These are phyloP conservation scores for Waltiozyma sp. DNA, from an alignment of 1,139 yeast genomes.

Conservation along the genomic window DNA sequence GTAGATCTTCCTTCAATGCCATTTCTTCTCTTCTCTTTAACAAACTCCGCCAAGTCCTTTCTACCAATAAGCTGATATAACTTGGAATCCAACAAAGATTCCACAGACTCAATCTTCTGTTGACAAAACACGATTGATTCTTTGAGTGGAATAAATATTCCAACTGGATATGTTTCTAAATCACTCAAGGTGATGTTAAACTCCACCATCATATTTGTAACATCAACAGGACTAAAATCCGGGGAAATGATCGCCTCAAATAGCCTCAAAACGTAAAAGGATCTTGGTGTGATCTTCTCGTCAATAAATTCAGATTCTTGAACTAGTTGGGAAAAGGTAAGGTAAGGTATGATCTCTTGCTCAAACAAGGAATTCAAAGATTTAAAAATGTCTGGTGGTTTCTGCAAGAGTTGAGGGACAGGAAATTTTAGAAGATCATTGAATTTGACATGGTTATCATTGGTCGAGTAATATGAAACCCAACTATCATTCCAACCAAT, in stretches of 20 bases:
- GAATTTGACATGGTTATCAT: slow-evolving; percentile 6
- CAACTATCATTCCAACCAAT: slow-evolving; percentile 71
- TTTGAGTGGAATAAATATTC: slow-evolving; percentile 54
- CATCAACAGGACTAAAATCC: slow-evolving; percentile 37
- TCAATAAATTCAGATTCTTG: slow-evolving; percentile 59
- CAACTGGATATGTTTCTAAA: slow-evolving; percentile 65
- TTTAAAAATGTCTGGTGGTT: slow-evolving; percentile 46
- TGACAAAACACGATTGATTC: slow-evolving; percentile 51
- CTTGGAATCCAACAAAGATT: slow-evolving; percentile 22
- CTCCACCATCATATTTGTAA: slow-evolving; percentile 50
- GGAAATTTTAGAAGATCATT: slow-evolving; percentile 26
- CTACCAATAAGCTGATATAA: slow-evolving; percentile 45
- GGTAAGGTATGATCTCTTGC: slow-evolving; percentile 35
- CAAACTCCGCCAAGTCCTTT: slow-evolving; percentile 35
- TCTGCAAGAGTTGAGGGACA: slow-evolving; percentile 29
- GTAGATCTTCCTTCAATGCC: slow-evolving; percentile 33
- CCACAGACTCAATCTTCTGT: slow-evolving; percentile 31
- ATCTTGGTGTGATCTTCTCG: slow-evolving; percentile 51
- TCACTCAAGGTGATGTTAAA: slow-evolving; percentile 39
- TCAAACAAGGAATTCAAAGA: slow-evolving; percentile 44
- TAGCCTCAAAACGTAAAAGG: slow-evolving; percentile 42
- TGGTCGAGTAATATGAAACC: slow-evolving; percentile 40
- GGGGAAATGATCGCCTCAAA: slow-evolving; percentile 55
- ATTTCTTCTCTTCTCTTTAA: slow-evolving; percentile 6
- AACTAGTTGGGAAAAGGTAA: slow-evolving; percentile 58